Percentiles rank a stretch among this genome's conserved stretches.
Evolutionary conservation across 257 asterid genomes (phyloP).

Genomic region (Coffea canephora): DNA sequence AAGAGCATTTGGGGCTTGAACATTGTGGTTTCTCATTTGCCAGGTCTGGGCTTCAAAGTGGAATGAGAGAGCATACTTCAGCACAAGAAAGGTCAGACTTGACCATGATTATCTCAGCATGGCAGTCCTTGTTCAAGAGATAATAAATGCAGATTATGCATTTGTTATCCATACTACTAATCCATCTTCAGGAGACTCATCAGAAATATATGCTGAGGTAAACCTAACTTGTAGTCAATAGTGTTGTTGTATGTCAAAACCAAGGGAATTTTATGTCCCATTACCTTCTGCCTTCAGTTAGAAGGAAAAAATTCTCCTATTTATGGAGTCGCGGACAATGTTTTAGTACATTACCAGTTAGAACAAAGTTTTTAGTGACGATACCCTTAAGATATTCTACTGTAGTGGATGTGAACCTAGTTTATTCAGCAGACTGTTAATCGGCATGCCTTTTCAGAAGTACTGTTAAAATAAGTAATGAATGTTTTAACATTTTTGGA

Average conservation of each 20-base stretch:
- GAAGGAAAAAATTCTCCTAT: not conserved
- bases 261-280: not conserved
- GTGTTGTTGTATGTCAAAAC: not conserved
- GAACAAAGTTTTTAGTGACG: not conserved
- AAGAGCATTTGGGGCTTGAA: constrained; percentile 1
- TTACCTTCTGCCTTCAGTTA: not conserved
- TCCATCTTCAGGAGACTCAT: constrained; percentile 88
- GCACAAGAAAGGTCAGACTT: constrained; percentile 93
- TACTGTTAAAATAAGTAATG: not conserved
- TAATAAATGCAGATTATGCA: constrained; percentile 96
- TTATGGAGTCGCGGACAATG: not conserved
- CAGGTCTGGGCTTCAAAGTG: constrained; percentile 99
- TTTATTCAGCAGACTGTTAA: not conserved
- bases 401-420: not conserved
- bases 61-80: constrained; percentile 98
- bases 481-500: constrained; percentile 20
- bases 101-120: constrained; percentile 92
- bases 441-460: not conserved
- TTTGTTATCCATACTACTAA: constrained; percentile 98
- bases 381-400: not conserved
- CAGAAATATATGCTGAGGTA: constrained; percentile 98
- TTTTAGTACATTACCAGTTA: not conserved
- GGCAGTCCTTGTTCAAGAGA: constrained; percentile 99
- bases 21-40: constrained; percentile 18
- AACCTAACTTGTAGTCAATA: not conserved